These are phyloP conservation scores for Strigomonas galati DNA, from an alignment of 208 protist genomes.

Conservation along the genomic window DNA sequence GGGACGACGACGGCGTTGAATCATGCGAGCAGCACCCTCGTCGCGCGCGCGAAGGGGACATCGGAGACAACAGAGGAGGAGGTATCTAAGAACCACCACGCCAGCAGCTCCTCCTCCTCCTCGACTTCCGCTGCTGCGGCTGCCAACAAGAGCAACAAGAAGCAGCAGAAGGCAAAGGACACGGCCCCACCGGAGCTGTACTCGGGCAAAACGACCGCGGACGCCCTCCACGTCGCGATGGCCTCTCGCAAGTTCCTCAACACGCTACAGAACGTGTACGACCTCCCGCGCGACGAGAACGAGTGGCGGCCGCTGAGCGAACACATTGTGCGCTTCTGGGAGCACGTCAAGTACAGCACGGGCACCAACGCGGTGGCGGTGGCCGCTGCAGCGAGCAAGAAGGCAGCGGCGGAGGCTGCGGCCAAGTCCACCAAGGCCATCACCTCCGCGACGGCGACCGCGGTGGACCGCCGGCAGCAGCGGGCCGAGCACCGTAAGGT, in stretches of 20 bases:
- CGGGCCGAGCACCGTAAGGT: constrained; percentile 8
- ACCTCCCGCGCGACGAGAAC: neutral
- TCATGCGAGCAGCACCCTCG: neutral
- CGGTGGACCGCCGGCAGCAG: constrained; percentile 7
- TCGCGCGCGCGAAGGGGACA: neutral
- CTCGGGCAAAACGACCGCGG: constrained; percentile 12
- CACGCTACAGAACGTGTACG: neutral
- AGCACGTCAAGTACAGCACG: neutral
- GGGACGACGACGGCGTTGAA: neutral
- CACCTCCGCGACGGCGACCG: no score
- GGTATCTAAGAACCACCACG: neutral
- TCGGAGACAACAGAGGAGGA: neutral
- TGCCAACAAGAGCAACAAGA: neutral
- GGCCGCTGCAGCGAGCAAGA: neutral
- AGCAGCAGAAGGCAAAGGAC: no score
- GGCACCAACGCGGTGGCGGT: neutral
- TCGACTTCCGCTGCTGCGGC: neutral
- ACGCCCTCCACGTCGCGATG: neutral
- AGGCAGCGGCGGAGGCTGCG: neutral
- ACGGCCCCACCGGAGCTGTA: neutral
- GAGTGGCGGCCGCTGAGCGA: neutral
- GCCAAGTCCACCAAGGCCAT: constrained; percentile 5
- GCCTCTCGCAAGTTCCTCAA: neutral
- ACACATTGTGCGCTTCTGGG: neutral
- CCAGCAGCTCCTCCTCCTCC: neutral